These are phyloP conservation scores for Tuber borchii DNA, from an alignment of 495 filamentous ascomycete genomes.

Conservation along the genomic window DNA sequence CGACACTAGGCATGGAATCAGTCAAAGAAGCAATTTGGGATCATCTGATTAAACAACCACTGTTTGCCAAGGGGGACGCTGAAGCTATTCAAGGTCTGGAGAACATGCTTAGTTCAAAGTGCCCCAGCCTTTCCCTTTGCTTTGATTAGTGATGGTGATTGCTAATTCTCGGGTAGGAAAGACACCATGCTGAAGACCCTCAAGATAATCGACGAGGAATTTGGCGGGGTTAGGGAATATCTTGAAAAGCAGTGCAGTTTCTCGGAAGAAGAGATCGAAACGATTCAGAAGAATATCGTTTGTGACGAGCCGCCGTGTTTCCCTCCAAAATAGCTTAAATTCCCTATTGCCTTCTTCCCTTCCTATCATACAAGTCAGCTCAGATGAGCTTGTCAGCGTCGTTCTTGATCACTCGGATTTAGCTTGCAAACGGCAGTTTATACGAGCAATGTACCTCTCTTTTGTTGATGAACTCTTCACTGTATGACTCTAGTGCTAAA, in stretches of 20 bases:
- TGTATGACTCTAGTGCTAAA: neutral
- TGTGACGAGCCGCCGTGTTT: constrained; percentile 40
- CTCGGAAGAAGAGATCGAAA: constrained; percentile 48
- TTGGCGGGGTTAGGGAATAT: constrained; percentile 55
- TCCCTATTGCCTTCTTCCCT: neutral
- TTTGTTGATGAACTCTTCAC: neutral
- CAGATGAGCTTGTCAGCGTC: neutral
- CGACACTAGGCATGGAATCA: constrained; percentile 48
- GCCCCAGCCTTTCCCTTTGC: constrained; percentile 32
- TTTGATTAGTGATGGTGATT: constrained; percentile 6
- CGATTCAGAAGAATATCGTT: constrained; percentile 49
- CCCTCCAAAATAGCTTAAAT: constrained; percentile 6
- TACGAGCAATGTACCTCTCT: neutral
- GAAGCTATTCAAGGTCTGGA: constrained; percentile 43
- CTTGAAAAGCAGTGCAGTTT: constrained; percentile 51
- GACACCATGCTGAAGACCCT: constrained; percentile 54
- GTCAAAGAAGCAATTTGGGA: constrained; percentile 46
- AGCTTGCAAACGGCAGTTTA: neutral
- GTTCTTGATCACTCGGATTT: neutral
- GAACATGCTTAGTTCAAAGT: constrained; percentile 52
- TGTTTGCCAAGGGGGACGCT: constrained; percentile 35
- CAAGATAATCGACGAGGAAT: constrained; percentile 48
- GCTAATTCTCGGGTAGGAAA: constrained; percentile 43
- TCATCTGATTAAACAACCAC: constrained; percentile 21
- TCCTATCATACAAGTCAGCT: neutral